These are phyloP conservation scores for Suillus variegatus DNA, from an alignment of 768 basidiomycete species.

Conservation along the genomic window DNA sequence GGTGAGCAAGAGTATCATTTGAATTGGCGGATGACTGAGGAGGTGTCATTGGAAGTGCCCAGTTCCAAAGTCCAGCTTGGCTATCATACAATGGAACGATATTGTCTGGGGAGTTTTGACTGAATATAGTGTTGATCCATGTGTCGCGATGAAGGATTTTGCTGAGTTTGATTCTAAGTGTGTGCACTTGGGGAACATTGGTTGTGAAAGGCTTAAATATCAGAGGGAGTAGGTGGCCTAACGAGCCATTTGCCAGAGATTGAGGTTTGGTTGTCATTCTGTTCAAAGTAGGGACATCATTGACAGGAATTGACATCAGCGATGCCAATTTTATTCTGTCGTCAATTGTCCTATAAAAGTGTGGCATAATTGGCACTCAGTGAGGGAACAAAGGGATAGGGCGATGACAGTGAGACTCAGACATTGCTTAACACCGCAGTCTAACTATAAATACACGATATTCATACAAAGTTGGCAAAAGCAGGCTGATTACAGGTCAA, in stretches of 20 bases:
- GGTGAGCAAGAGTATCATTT: neutral
- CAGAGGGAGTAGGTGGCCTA: neutral
- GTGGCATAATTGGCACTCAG: neutral
- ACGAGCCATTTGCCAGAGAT: neutral
- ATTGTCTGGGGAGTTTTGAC: neutral
- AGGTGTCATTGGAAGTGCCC: neutral
- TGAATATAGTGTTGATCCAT: neutral
- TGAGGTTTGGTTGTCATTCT: neutral
- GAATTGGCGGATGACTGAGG: too few relatives aligned
- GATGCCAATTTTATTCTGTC: neutral
- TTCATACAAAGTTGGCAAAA: too few relatives aligned
- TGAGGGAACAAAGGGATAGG: too few relatives aligned
- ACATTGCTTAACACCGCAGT: too few relatives aligned
- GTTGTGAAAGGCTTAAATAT: neutral
- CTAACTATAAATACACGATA: too few relatives aligned
- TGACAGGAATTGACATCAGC: neutral
- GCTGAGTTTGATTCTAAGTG: neutral
- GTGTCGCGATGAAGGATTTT: neutral
- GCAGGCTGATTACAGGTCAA: too few relatives aligned
- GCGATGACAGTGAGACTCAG: too few relatives aligned
- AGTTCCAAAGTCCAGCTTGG: neutral
- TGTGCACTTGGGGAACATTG: fast-evolving
- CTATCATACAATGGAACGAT: neutral
- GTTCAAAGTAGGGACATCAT: neutral
- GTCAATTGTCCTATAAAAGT: neutral